Conservation (phyloP, 352 stramenopile genomes). For the Phytophthora sp. region DNA sequence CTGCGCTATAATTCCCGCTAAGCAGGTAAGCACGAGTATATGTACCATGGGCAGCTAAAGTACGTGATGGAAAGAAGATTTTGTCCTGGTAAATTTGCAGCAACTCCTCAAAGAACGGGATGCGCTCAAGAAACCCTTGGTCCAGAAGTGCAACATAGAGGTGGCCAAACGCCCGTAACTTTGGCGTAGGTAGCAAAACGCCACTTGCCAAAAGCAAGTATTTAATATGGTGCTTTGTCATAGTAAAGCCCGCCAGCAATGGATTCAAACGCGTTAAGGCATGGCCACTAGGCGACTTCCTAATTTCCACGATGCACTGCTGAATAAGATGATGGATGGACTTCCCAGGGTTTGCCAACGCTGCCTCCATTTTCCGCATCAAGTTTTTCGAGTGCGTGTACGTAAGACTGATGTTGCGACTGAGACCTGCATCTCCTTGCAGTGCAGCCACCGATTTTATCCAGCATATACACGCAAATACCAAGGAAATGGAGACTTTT, state of each 20-base stretch:
- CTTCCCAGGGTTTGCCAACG: constrained; percentile 6
- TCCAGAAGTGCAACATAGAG: constrained; percentile 32
- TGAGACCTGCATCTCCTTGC: constrained; percentile 17
- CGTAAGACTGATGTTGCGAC: constrained; percentile 12
- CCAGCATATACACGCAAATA: constrained; percentile 33
- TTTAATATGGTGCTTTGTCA: constrained; percentile 24
- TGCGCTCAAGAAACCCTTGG: constrained; percentile 2
- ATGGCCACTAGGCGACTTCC: not conserved
- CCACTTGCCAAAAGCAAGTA: constrained; percentile 19
- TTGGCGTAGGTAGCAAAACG: constrained; percentile 16
- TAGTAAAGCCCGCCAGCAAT: constrained; percentile 26
- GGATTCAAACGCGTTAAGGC: constrained; percentile 17
- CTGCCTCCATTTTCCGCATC: constrained; percentile 8
- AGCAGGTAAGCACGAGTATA: constrained; percentile 27
- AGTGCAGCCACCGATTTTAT: constrained; percentile 27
- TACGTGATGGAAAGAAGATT: constrained; percentile 35
- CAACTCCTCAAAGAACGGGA: constrained; percentile 28
- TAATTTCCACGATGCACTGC: not conserved
- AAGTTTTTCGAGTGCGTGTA: constrained; percentile 22
- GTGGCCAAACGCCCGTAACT: constrained; percentile 27
- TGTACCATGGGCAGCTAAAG: constrained; percentile 10
- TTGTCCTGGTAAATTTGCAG: constrained; percentile 17
- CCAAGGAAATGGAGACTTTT: constrained; percentile 16
- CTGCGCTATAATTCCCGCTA: not conserved
- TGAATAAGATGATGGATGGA: not conserved